Conservation (phyloP, 371 early-diverging fungal genomes). For the Mortierella sp. region DNA sequence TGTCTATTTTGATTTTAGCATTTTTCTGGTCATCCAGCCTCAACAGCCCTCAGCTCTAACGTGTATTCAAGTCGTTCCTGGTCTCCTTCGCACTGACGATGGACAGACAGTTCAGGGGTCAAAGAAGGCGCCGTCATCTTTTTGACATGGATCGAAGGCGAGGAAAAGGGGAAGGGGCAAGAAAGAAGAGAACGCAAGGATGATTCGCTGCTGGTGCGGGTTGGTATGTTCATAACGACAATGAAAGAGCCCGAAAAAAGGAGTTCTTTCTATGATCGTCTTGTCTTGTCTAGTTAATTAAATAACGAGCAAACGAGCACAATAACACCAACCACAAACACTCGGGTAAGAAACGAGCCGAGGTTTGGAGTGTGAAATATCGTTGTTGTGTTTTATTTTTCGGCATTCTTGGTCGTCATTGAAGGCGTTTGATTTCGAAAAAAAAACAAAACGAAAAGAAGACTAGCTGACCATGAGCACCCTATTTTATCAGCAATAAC, state of each 20-base stretch:
- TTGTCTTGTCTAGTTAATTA: not conserved
- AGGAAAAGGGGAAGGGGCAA: not conserved
- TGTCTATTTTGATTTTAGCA: not conserved
- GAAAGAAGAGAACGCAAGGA: too few relatives aligned
- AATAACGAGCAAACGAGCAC: not conserved
- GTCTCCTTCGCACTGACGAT: too few relatives aligned
- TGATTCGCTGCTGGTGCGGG: too few relatives aligned
- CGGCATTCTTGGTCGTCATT: not conserved
- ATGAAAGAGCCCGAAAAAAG: too few relatives aligned
- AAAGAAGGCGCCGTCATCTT: too few relatives aligned
- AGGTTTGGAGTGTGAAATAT: not conserved
- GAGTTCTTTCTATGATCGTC: not conserved
- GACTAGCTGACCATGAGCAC: too few relatives aligned
- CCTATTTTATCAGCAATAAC: too few relatives aligned
- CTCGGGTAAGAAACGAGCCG: slow-evolving; percentile 9
- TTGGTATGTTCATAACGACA: too few relatives aligned
- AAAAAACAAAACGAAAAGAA: too few relatives aligned
- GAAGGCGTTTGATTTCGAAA: not conserved
- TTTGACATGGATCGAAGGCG: not conserved
- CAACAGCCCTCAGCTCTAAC: not conserved
- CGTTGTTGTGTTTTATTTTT: not conserved
- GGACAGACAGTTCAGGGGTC: too few relatives aligned
- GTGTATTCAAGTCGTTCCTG: too few relatives aligned
- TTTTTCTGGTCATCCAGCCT: too few relatives aligned
- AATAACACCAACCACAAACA: not conserved